phyloP scores from a whole-genome alignment of 345 rosid genomes.

The Hibiscus syriacus region DNA sequence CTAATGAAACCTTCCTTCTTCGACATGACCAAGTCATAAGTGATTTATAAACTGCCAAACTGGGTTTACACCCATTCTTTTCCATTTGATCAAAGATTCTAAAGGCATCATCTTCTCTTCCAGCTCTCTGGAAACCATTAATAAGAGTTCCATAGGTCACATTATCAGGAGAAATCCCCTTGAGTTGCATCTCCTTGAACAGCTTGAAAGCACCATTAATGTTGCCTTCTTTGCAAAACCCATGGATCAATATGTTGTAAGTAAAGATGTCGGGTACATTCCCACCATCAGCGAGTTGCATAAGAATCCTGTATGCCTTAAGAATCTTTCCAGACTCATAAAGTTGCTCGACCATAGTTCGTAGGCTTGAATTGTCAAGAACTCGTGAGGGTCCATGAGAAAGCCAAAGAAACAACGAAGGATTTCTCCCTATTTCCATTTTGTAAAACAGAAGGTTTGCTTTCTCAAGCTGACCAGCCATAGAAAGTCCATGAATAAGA shows the following conservation, averaged over 20 bases:
- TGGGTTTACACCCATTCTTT: constrained; percentile 45
- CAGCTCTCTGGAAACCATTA: constrained; percentile 47
- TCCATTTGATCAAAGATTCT: constrained; percentile 43
- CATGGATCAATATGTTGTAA: constrained; percentile 69
- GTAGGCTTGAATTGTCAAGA: constrained; percentile 33
- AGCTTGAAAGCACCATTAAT: constrained; percentile 61
- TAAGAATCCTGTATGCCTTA: constrained; percentile 65
- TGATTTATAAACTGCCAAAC: constrained; percentile 38
- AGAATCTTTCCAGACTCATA: constrained; percentile 57
- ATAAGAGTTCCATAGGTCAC: constrained; percentile 84
- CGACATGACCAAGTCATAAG: constrained; percentile 83
- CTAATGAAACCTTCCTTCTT: constrained; percentile 40
- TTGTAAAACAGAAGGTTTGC: constrained; percentile 55
- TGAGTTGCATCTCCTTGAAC: constrained; percentile 50
- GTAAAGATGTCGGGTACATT: constrained; percentile 51
- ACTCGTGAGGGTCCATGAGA: constrained; percentile 48
- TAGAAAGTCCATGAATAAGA: constrained; percentile 80
- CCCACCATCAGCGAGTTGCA: constrained; percentile 48
- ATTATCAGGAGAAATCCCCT: constrained; percentile 59
- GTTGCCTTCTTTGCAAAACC: constrained; percentile 52
- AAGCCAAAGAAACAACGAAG: constrained; percentile 75
- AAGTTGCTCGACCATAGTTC: constrained; percentile 39
- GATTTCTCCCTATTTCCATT: constrained; percentile 84
- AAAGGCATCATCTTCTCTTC: constrained; percentile 60
- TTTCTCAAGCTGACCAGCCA: constrained; percentile 64